Evolutionary conservation across 1,284 basidiomycete genomes (phyloP), one percentile per base, ranked within the genome.

Genomic region (Bondarzewia mesenterica): DNA sequence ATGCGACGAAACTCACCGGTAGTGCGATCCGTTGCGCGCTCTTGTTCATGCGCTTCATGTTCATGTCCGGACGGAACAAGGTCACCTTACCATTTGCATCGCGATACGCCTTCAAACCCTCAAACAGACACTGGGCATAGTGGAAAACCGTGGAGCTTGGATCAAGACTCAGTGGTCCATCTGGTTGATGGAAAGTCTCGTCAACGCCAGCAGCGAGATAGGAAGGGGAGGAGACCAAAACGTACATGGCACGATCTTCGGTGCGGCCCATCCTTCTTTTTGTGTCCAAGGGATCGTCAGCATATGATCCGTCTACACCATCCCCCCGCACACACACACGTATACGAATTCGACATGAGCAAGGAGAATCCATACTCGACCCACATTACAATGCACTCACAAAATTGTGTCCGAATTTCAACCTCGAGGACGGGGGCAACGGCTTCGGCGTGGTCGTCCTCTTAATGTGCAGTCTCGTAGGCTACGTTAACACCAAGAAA

Each of bases 61-160:
- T 99, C 86, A 94, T 95, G 64, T 99, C 93, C 1, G 96, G 96
- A 46, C 96, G 75, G 77, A 99, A 99, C 52, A 99, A 69, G 12
- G 90, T 83, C 12, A 96, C 79, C 45, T 78, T 81, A 20, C 89
- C 93, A 42, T 84, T 72, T 45, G 80, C 70, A 56, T 89, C 84
- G 49, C 85, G 77, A 71, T 98, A 99, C 0, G 94, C 95, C 65
- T 99, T 99, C 78, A 97, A 81, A 21, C 95, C 95, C 64, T 99
- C 95, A 60, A 99, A 99, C 48, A 90, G 63, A 25, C 82, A 79
- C 58, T 89, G 86, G 0, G 93, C 94, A 68, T 99, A 99, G 68
- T 99, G 95, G 54, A 99, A 76, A 27, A 96, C 92, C 52, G 89
- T 90, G 10, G 82, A 78, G 52, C 88, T 87, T 7, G 95, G 95